Evolutionary conservation across 768 basidiomycete species (phyloP), one percentile per base, ranked within the genome.

Genomic region (Trametes maxima): DNA sequence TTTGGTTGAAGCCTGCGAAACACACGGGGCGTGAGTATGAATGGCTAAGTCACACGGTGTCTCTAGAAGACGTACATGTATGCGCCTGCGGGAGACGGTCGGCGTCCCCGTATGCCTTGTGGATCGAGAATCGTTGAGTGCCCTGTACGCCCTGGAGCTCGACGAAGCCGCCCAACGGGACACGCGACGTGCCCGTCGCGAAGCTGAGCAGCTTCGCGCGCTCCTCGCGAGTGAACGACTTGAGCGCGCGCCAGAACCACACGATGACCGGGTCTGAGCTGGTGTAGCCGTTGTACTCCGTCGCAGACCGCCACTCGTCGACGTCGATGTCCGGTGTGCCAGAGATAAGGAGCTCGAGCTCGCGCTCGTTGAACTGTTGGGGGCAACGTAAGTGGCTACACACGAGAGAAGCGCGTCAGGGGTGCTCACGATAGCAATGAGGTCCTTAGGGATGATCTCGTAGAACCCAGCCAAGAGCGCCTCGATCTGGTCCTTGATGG

Each of bases 201-300:
- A 99, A 99, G 79, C 95, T 96, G 58, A 99, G 80, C 46, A 99
- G 93, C 74, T 97, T 95, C 35, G 97, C 95, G 57, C 94, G 82
- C 75, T 99, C 97, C 68, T 98, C 95, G 36, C 96, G 90, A 66
- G 91, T 94, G 78, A 98, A 98, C 10, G 94, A 96, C 75, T 98
- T 94, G 44, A 99, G 83, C 1, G 96, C 96, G 65, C 97, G 85
- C 97, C 97, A 99, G 90, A 94, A 98, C 95, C 95, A 99, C 28
- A 92, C 88, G 61, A 98, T 95, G 69, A 96, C 95, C 6, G 96
- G 93, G 73, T 99, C 95, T 2, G 90, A 91, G 68, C 89, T 84
- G 6, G 82, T 85, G 73, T 93, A 94, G 48, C 92, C 91, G 64
- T 89, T 92, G 76, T 95, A 94, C 70, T 95, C 94, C 2, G 92